Percentiles rank a stretch among this genome's conserved stretches.
phyloP scores from a whole-genome alignment of 768 basidiomycete species.

The Rickenella mellea region DNA sequence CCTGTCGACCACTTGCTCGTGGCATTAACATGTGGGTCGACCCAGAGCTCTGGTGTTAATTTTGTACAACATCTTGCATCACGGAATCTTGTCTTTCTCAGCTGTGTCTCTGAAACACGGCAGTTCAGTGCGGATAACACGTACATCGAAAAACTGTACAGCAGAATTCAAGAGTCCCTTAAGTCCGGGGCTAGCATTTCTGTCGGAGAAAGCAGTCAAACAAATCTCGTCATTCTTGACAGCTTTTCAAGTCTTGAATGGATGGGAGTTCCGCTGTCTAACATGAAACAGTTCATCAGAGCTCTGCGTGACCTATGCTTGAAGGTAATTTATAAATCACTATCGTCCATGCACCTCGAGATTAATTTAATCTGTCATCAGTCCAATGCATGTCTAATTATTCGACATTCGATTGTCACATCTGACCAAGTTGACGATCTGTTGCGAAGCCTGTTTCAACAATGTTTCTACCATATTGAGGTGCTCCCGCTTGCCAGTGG shows the following conservation, averaged over 20 bases:
- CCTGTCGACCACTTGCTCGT: not conserved
- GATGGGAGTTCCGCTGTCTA: conserved; percentile 48
- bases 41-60: conserved; percentile 21
- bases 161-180: conserved; percentile 22
- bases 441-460: conserved; percentile 47
- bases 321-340: conserved; percentile 29
- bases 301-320: conserved; percentile 47
- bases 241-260: conserved; percentile 61
- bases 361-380: conserved; percentile 18
- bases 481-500: conserved; percentile 66
- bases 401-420: conserved; percentile 50
- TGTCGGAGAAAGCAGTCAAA: conserved; percentile 5
- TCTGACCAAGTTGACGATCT: conserved; percentile 53
- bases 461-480: conserved; percentile 63
- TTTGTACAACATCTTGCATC: conserved; percentile 21
- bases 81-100: conserved; percentile 42
- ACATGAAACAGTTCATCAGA: conserved; percentile 48
- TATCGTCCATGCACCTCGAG: not conserved
- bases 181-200: conserved; percentile 11
- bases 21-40: not conserved
- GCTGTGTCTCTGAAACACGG: conserved; percentile 28
- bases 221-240: conserved; percentile 53
- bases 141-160: conserved; percentile 25
- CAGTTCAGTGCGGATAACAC: conserved; percentile 9
- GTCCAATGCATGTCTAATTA: conserved; percentile 44